A percentile compares a stretch with the other conserved stretches of the same genome.
Evolutionary conservation across 352 stramenopile species (phyloP).

Genomic region (Elongisporangium undulatum): DNA sequence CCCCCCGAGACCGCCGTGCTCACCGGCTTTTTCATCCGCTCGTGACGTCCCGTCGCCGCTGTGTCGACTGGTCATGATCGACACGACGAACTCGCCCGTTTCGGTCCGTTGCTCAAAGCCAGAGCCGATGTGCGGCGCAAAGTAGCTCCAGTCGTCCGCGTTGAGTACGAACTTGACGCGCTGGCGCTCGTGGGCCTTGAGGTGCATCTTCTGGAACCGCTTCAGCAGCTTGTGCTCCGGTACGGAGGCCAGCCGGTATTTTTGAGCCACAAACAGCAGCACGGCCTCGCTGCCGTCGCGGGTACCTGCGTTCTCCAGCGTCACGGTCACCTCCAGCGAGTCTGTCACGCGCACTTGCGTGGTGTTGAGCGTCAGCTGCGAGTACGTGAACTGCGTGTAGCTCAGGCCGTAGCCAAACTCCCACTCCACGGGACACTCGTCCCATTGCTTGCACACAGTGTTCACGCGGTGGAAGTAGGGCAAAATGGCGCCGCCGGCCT

Average conservation of each 20-base stretch:
- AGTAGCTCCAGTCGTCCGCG: slow-evolving; percentile 49
- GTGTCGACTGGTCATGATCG: slow-evolving; percentile 25
- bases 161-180: slow-evolving; percentile 44
- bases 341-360: slow-evolving; percentile 21
- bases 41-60: background rate
- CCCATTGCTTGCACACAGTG: slow-evolving; percentile 42
- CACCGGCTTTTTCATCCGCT: background rate
- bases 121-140: slow-evolving; percentile 31
- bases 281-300: slow-evolving; percentile 54
- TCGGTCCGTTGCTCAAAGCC: slow-evolving; percentile 36
- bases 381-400: slow-evolving; percentile 66
- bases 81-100: slow-evolving; percentile 49
- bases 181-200: slow-evolving; percentile 19
- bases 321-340: slow-evolving; percentile 38
- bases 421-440: slow-evolving; percentile 56
- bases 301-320: slow-evolving; percentile 57
- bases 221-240: slow-evolving; percentile 78
- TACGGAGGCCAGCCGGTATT: slow-evolving; percentile 37
- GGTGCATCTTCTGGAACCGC: slow-evolving; percentile 60
- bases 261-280: slow-evolving; percentile 65
- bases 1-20: background rate
- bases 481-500: slow-evolving; percentile 31
- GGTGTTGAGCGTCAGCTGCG: slow-evolving; percentile 33
- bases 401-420: slow-evolving; percentile 63
- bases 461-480: slow-evolving; percentile 74